These are phyloP conservation scores for Zygoascus bituminiphila DNA, from an alignment of 805 yeast genomes.

Conservation along the genomic window DNA sequence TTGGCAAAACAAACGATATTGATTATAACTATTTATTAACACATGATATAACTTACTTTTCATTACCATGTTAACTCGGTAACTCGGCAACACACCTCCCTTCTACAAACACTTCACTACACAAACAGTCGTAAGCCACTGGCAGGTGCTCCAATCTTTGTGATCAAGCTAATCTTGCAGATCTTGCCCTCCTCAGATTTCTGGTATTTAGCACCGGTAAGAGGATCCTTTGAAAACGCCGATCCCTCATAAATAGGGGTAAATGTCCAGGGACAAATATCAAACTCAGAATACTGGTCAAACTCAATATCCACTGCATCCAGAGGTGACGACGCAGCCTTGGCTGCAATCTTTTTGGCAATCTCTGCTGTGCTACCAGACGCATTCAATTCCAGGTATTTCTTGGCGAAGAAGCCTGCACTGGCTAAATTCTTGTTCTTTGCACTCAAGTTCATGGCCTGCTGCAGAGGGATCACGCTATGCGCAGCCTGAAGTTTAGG, in stretches of 20 bases:
- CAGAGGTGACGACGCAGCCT: slow-evolving; percentile 69
- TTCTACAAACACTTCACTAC: not conserved
- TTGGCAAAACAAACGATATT: not conserved
- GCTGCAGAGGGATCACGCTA: slow-evolving; percentile 79
- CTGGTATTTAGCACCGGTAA: slow-evolving; percentile 86
- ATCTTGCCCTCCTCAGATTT: slow-evolving; percentile 67
- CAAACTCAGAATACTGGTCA: slow-evolving; percentile 86
- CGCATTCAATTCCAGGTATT: slow-evolving; percentile 61
- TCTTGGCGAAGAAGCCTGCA: slow-evolving; percentile 84
- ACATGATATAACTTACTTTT: not conserved
- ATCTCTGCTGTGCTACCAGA: slow-evolving; percentile 62
- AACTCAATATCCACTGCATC: slow-evolving; percentile 89
- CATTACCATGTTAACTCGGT: not conserved
- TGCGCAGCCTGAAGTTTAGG: slow-evolving; percentile 77
- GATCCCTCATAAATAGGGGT: slow-evolving; percentile 84
- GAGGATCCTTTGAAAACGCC: slow-evolving; percentile 62
- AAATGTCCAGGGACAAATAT: slow-evolving; percentile 75
- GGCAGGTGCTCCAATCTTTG: slow-evolving; percentile 83
- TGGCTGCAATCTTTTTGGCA: slow-evolving; percentile 73
- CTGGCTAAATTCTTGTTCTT: slow-evolving; percentile 79
- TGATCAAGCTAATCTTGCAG: slow-evolving; percentile 66
- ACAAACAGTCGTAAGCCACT: slow-evolving; percentile 52
- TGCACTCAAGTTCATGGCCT: slow-evolving; percentile 90
- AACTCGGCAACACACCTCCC: not conserved
- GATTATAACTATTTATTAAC: not conserved